Evolutionary conservation across 192 early-diverging fungal species (phyloP).

Genomic region (Lunasporangiospora selenospora): DNA sequence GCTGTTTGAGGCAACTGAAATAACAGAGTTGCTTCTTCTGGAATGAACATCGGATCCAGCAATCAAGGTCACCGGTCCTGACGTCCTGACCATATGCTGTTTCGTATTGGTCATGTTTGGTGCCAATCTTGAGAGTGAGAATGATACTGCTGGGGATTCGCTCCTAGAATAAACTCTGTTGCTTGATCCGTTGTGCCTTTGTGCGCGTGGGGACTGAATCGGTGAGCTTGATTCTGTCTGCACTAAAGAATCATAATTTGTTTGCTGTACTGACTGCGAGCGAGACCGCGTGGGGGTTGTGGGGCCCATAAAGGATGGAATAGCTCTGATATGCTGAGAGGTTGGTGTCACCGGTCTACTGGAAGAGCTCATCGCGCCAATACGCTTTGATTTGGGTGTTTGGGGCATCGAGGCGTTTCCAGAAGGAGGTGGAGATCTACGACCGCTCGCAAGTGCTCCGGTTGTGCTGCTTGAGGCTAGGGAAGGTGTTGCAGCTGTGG

Average conservation of each 20-base stretch:
- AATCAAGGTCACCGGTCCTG: constrained; percentile 6
- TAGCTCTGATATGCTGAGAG: constrained; percentile 16
- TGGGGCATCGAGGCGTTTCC: constrained; percentile 6
- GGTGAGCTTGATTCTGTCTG: constrained; percentile 2
- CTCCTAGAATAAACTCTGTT: constrained; percentile 31
- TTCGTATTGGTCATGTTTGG: constrained; percentile 12
- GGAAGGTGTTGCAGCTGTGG: background rate
- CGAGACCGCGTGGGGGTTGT: constrained; percentile 29
- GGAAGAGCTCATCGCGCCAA: background rate
- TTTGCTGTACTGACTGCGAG: constrained; percentile 5
- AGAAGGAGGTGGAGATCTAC: constrained; percentile 16
- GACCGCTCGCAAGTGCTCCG: no score
- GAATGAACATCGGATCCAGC: background rate
- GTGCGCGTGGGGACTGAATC: constrained; percentile 16
- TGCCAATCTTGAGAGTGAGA: constrained; percentile 6
- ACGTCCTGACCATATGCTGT: background rate
- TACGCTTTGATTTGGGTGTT: constrained; percentile 33
- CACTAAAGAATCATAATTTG: background rate
- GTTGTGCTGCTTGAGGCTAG: no score
- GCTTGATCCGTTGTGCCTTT: background rate
- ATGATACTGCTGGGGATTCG: constrained; percentile 19
- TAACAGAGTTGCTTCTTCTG: constrained; percentile 30
- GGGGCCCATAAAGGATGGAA: constrained; percentile 12
- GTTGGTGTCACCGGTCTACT: constrained; percentile 36
- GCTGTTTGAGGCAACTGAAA: constrained; percentile 26